Evolutionary conservation across 2,329 filamentous ascomycete genomes (phyloP), one percentile per base, ranked within the genome.

Genomic region (Shiraia sp.): DNA sequence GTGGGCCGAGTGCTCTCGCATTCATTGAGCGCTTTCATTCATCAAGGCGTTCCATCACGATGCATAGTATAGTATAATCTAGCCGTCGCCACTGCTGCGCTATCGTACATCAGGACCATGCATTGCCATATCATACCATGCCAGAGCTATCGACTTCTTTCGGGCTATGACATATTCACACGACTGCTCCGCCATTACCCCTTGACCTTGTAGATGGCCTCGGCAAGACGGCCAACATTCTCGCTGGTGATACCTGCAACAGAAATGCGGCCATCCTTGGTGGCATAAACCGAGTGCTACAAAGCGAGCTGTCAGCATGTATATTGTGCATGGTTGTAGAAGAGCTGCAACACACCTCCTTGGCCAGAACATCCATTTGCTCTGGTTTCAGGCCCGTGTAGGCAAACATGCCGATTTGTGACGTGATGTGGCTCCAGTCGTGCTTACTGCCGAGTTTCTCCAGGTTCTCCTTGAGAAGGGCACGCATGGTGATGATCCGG

Each of bases 361-460:
- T 90, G 57, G 91, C 89, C 50, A 99, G 80, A 64, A 77, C 78
- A 41, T 92, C 87, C 89, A 97, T 96, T 78, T 96, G 88, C 75
- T 92, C 86, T 40, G 91, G 78, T 61, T 80, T 92, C 64, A 99
- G 78, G 49, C 93, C 93, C 37, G 93, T 99, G 81, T 95, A 99
- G 61, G 93, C 92, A 69, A 99, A 99, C 93, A 99, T 99, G 77
- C 93, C 93, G 65, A 99, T 99, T 82, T 82, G 69, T 75, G 81
- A 91, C 59, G 93, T 97, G 75, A 99, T 99, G 80, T 99, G 93
- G 72, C 86, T 88, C 93, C 93, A 99, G 79, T 97, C 89, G 75
- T 95, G 90, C 81, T 90, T 90, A 79, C 88, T 93, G 69, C 92
- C 92, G 50, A 96, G 83, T 74, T 88, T 86, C 82, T 96, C 89